phyloP scores from a whole-genome alignment of 1,139 yeast species.

The Debaryomyces subglobosus region DNA sequence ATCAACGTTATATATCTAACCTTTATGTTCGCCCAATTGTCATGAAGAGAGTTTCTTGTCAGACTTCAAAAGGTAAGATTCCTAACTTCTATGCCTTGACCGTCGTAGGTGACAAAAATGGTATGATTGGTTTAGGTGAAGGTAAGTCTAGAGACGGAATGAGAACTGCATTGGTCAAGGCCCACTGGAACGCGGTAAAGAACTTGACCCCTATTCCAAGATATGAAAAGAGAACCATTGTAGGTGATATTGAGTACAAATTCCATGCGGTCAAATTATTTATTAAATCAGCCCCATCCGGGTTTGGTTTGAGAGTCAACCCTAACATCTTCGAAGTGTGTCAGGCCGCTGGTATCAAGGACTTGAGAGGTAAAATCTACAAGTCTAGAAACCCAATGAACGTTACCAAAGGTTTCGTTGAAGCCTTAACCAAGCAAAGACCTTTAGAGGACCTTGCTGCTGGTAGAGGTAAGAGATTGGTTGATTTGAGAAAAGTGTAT shows the following conservation, averaged over 20 bases:
- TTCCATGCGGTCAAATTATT: slow-evolving; percentile 85
- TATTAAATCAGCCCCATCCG: slow-evolving; percentile 87
- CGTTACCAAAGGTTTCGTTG: slow-evolving; percentile 87
- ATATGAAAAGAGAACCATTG: slow-evolving; percentile 88
- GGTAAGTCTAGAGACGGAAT: slow-evolving; percentile 87
- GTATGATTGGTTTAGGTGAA: slow-evolving; percentile 94
- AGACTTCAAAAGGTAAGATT: slow-evolving; percentile 93
- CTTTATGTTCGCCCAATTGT: slow-evolving; percentile 70
- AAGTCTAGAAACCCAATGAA: slow-evolving; percentile 94
- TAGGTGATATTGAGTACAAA: slow-evolving; percentile 81
- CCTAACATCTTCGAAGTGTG: slow-evolving; percentile 91
- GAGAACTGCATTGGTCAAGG: slow-evolving; percentile 77
- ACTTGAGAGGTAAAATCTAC: slow-evolving; percentile 87
- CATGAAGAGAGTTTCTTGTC: slow-evolving; percentile 84
- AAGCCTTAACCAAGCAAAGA: slow-evolving; percentile 81
- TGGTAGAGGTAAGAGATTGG: slow-evolving; percentile 92
- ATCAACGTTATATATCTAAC: slow-evolving; percentile 62
- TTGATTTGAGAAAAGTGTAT: slow-evolving; percentile 89
- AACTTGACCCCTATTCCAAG: slow-evolving; percentile 82
- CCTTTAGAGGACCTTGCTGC: slow-evolving; percentile 86
- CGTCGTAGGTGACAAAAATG: slow-evolving; percentile 90
- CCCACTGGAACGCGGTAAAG: slow-evolving; percentile 94
- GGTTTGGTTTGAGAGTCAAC: slow-evolving; percentile 92
- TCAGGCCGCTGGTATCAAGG: slow-evolving; percentile 93
- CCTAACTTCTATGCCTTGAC: slow-evolving; percentile 83